Percentiles rank a stretch among this genome's conserved stretches.
Conservation (phyloP, 2,329 filamentous ascomycete genomes). For the Aspergillus felis region DNA sequence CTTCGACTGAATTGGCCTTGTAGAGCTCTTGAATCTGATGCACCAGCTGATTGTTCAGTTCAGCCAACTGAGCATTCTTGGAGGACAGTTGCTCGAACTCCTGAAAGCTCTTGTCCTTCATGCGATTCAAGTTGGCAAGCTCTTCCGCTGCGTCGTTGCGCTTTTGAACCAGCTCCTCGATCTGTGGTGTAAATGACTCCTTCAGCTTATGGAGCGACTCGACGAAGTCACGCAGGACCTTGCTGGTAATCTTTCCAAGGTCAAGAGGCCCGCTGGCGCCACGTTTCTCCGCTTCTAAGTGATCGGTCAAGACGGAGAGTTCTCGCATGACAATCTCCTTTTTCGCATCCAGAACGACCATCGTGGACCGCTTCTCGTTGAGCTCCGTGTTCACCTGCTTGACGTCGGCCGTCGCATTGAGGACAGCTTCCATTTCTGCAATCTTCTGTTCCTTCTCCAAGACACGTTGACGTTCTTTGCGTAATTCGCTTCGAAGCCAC, state of each 20-base stretch:
- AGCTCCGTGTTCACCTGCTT: conserved; percentile 83
- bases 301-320: conserved; percentile 82
- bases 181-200: conserved; percentile 68
- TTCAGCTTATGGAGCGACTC: conserved; percentile 66
- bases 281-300: conserved; percentile 81
- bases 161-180: conserved; percentile 87
- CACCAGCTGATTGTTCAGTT: conserved; percentile 93
- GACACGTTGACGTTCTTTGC: conserved; percentile 78
- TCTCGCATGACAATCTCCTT: conserved; percentile 94
- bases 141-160: conserved; percentile 81
- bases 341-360: conserved; percentile 89
- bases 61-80: conserved; percentile 89
- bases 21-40: conserved; percentile 92
- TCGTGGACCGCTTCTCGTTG: conserved; percentile 89
- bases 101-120: conserved; percentile 88
- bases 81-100: conserved; percentile 93
- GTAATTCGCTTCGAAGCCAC: conserved; percentile 66
- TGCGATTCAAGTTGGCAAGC: conserved; percentile 72
- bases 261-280: conserved; percentile 76
- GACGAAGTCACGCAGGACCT: conserved; percentile 60
- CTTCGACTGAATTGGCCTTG: conserved; percentile 60
- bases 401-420: conserved; percentile 58
- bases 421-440: conserved; percentile 65
- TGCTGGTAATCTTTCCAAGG: conserved; percentile 63
- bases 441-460: conserved; percentile 83